These are phyloP conservation scores for Dovyalis caffra DNA, from an alignment of 345 rosid species.

Conservation along the genomic window DNA sequence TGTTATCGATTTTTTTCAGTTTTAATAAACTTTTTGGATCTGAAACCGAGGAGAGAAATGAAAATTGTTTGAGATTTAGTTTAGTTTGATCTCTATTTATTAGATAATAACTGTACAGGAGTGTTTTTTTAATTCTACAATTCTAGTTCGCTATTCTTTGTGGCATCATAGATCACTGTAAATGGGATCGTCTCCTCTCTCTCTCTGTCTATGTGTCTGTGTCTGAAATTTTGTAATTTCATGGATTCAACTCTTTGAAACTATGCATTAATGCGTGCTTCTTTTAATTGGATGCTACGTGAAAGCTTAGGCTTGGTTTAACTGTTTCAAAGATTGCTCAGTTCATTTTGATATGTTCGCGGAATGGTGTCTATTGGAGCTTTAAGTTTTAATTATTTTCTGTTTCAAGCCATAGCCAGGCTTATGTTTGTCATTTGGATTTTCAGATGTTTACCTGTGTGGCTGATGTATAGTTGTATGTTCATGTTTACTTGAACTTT, in stretches of 20 bases:
- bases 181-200: not conserved
- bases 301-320: not conserved
- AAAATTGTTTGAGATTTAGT: conserved; percentile 3
- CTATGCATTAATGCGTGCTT: not conserved
- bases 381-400: not conserved
- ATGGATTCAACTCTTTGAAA: conserved; percentile 8
- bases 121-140: conserved; percentile 13
- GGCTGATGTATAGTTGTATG: not conserved
- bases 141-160: conserved; percentile 9
- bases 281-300: conserved; percentile 4
- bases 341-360: not conserved
- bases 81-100: conserved; percentile 27
- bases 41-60: conserved; percentile 13
- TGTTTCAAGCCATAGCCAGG: not conserved
- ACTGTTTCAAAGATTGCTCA: not conserved
- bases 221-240: not conserved
- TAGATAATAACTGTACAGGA: conserved; percentile 12
- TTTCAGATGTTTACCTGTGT: not conserved
- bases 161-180: conserved; percentile 12
- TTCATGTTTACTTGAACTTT: not conserved
- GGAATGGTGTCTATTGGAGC: not conserved
- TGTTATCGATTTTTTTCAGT: not conserved
- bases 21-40: conserved; percentile 13
- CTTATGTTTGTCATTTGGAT: not conserved
- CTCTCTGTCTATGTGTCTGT: not conserved